Evolutionary conservation across 345 rosid genomes (phyloP).

Genomic region (Punica granatum): DNA sequence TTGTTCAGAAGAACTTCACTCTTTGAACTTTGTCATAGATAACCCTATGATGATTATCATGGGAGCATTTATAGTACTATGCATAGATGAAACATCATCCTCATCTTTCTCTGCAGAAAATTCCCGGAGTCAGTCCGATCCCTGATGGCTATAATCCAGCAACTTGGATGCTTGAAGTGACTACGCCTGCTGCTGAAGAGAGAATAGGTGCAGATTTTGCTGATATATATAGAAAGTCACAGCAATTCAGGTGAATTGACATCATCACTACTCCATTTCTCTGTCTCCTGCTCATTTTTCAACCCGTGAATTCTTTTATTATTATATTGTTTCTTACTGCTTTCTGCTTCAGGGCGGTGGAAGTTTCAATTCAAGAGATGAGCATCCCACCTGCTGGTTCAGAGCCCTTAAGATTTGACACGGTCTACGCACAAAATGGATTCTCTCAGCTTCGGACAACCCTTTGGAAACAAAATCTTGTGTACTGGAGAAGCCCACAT

Average conservation of each 20-base stretch:
- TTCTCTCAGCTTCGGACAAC: slow-evolving; percentile 52
- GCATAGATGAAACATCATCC: neutral
- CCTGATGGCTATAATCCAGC: slow-evolving; percentile 78
- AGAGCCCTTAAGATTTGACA: slow-evolving; percentile 42
- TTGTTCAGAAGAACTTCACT: too few species aligned
- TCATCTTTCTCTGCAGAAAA: slow-evolving; percentile 30
- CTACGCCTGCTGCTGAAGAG: slow-evolving; percentile 59
- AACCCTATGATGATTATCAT: neutral
- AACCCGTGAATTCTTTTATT: neutral
- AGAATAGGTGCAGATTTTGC: slow-evolving; percentile 58
- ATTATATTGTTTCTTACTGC: slow-evolving; percentile 1
- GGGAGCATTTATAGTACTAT: neutral
- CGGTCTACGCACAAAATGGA: slow-evolving; percentile 45
- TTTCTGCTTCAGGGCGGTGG: slow-evolving; percentile 49
- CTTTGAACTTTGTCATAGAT: neutral
- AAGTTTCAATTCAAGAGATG: slow-evolving; percentile 39
- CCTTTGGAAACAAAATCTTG: slow-evolving; percentile 80
- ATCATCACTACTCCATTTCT: too few species aligned
- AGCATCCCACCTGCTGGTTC: slow-evolving; percentile 67
- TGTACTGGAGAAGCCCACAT: slow-evolving; percentile 91
- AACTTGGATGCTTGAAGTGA: slow-evolving; percentile 97
- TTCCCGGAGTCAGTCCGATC: slow-evolving; percentile 52
- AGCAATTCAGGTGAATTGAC: slow-evolving; percentile 44
- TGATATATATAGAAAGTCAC: slow-evolving; percentile 50
- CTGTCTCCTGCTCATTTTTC: neutral